Base-by-base conservation (phyloP, 768 basidiomycete species). In the Podaxis sp. region DNA sequence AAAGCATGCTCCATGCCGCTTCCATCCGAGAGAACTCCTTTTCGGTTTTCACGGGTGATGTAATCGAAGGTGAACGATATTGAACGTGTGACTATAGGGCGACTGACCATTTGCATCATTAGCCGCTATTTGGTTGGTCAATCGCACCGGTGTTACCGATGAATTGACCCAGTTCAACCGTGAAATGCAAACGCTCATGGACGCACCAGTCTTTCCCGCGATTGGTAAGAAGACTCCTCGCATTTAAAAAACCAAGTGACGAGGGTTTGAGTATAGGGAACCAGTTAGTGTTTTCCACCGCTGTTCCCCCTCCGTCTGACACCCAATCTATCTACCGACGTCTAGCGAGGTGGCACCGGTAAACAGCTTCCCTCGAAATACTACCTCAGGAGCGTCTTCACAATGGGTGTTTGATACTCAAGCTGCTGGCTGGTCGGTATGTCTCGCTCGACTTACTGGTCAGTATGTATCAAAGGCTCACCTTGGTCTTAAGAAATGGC, bases 1-100 rank as follows among this genome's bases (percentile, higher is more conserved):
- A 82, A 17, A 83, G 80, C 41, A 80, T 86, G 81, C 73, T 87
- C 3, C 67, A 72, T 12, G 77, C 78, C 15, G 76, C 83, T 11
- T 72, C 80, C 40, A 58, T 68, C 5, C 66, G 74, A 44, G 72
- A 74, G 17, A 77, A 76, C 15, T 69, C 71, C 8, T 87, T 86
- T 68, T 78, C 83, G 4, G 80, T 89, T 37, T 88, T 87, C 66
- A 89, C 87, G 2, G 87, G 87, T 5, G 87, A 88, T 68, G 82
- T 87, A 5, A 79, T 87, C 4, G 86, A 87, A 72, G 82, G 85
- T 84, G 55, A 56, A 71, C 8, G 7, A 8, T 15, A 13, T 46
- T 28, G 8, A 17, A 13, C 0, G 28, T 1, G 20, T 11, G 13
- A 8, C 4, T 6, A 15, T 12, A 40, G 5, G 3, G 13, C 24